A percentile compares a stretch with the other conserved stretches of the same genome.
These are phyloP conservation scores for Fusarium siculi DNA, from an alignment of 2,329 filamentous ascomycete genomes.

Conservation along the genomic window DNA sequence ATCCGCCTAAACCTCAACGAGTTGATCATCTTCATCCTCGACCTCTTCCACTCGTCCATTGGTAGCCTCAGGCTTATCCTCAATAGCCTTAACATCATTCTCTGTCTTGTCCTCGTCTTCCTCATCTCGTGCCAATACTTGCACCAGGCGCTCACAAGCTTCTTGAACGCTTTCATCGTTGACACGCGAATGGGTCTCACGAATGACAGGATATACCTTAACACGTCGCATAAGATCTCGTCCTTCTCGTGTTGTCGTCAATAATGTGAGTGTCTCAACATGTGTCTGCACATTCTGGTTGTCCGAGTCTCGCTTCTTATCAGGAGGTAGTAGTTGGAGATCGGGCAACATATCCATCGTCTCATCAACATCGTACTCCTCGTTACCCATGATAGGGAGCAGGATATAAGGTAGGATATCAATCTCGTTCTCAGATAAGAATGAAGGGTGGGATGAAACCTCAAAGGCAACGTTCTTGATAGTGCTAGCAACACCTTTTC, in stretches of 20 bases:
- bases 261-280: slow-evolving; percentile 84
- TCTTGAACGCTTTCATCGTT: slow-evolving; percentile 84
- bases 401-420: slow-evolving; percentile 90
- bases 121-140: slow-evolving; percentile 87
- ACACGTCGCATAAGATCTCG: slow-evolving; percentile 79
- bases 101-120: slow-evolving; percentile 54
- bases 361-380: slow-evolving; percentile 90
- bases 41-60: slow-evolving; percentile 55
- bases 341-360: slow-evolving; percentile 88
- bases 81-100: slow-evolving; percentile 47
- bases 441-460: slow-evolving; percentile 73
- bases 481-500: slow-evolving; percentile 93
- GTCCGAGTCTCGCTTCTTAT: slow-evolving; percentile 87
- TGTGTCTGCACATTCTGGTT: slow-evolving; percentile 83
- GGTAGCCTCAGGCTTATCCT: slow-evolving; percentile 54
- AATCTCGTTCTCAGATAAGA: slow-evolving; percentile 77
- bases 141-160: slow-evolving; percentile 88
- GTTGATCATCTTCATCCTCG: slow-evolving; percentile 63
- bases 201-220: slow-evolving; percentile 88
- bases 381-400: slow-evolving; percentile 85
- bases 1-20: slow-evolving; percentile 62
- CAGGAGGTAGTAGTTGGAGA: slow-evolving; percentile 86
- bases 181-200: slow-evolving; percentile 84
- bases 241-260: slow-evolving; percentile 81
- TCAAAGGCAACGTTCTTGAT: slow-evolving; percentile 96